Percentiles rank a stretch among this genome's conserved stretches.
Conservation (phyloP, 768 basidiomycete genomes). For the Leucogyrophana mollusca region DNA sequence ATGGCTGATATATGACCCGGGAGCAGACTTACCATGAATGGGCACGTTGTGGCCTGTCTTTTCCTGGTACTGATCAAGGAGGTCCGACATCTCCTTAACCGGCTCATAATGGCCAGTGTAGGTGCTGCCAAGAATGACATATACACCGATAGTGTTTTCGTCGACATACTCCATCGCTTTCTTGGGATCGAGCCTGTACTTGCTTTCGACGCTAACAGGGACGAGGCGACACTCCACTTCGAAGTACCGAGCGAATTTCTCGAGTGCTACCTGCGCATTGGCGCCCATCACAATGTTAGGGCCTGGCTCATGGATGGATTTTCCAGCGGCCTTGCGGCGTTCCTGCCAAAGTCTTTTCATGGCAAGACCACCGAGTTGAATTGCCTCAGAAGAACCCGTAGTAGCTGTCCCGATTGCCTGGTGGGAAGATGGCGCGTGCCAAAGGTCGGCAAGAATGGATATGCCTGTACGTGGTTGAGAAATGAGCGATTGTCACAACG, state of each 20-base stretch:
- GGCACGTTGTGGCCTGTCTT: conserved; percentile 43
- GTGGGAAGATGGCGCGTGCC: conserved; percentile 57
- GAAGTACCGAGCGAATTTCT: conserved; percentile 69
- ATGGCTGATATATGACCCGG: conserved; percentile 26
- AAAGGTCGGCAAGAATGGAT: conserved; percentile 63
- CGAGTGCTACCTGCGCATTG: conserved; percentile 68
- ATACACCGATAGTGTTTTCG: conserved; percentile 72
- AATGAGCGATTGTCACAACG: conserved; percentile 1
- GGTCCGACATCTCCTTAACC: conserved; percentile 80
- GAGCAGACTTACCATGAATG: conserved; percentile 31
- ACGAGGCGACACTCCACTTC: conserved; percentile 67
- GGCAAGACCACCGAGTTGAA: conserved; percentile 70
- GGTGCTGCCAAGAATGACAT: conserved; percentile 58
- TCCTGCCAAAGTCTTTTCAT: conserved; percentile 74
- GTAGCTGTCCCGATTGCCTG: conserved; percentile 68
- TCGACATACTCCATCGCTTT: conserved; percentile 64
- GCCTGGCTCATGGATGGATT: conserved; percentile 64
- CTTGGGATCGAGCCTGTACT: conserved; percentile 76
- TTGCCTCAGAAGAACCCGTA: conserved; percentile 70
- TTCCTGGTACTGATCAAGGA: conserved; percentile 58
- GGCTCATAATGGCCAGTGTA: conserved; percentile 69
- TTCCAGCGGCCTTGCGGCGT: conserved; percentile 62
- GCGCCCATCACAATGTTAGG: conserved; percentile 67
- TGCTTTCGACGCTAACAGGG: conserved; percentile 62
- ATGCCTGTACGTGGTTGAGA: conserved; percentile 18